phyloP scores from a whole-genome alignment of 2,329 filamentous ascomycete species.

The Cadophora sp. region DNA sequence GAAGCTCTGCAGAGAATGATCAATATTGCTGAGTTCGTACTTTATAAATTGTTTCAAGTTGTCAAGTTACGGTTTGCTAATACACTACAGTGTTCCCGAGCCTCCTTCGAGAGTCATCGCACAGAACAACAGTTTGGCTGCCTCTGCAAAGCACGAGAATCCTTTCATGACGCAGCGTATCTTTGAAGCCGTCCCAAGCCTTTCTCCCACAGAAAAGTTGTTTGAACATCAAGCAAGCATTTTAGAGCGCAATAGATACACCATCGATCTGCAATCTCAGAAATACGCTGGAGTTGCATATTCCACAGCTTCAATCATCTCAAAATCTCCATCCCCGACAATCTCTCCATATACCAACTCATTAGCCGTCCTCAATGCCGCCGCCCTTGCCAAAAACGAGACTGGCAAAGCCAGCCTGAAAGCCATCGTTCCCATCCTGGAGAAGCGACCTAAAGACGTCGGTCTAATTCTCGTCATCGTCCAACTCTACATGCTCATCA shows the following conservation, averaged over 20 bases:
- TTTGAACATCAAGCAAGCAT: conserved; percentile 74
- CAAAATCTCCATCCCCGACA: conserved; percentile 53
- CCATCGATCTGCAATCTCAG: conserved; percentile 68
- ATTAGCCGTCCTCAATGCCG: conserved; percentile 72
- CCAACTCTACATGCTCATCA: conserved; percentile 78
- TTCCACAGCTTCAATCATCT: conserved; percentile 54
- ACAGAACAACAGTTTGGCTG: conserved; percentile 65
- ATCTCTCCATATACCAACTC: conserved; percentile 58
- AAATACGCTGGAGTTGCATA: conserved; percentile 69
- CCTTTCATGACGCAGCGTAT: conserved; percentile 72
- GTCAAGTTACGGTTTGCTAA: conserved; percentile 41
- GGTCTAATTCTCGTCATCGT: conserved; percentile 81
- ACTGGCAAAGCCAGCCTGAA: conserved; percentile 73
- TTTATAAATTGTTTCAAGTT: too few relatives aligned
- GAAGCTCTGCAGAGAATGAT: conserved; percentile 67
- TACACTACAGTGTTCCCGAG: conserved; percentile 64
- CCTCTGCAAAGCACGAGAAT: conserved; percentile 57
- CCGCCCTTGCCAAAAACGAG: conserved; percentile 71
- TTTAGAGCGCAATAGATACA: conserved; percentile 67
- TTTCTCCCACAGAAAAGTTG: conserved; percentile 65
- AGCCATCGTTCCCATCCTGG: conserved; percentile 70
- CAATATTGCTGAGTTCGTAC: conserved; percentile 64
- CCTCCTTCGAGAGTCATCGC: conserved; percentile 70
- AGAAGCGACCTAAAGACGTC: conserved; percentile 78
- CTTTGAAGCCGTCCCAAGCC: conserved; percentile 59